A percentile compares a stretch with the other conserved stretches of the same genome.
Conservation (phyloP, 768 basidiomycete genomes). For the Mycena galericulata region DNA sequence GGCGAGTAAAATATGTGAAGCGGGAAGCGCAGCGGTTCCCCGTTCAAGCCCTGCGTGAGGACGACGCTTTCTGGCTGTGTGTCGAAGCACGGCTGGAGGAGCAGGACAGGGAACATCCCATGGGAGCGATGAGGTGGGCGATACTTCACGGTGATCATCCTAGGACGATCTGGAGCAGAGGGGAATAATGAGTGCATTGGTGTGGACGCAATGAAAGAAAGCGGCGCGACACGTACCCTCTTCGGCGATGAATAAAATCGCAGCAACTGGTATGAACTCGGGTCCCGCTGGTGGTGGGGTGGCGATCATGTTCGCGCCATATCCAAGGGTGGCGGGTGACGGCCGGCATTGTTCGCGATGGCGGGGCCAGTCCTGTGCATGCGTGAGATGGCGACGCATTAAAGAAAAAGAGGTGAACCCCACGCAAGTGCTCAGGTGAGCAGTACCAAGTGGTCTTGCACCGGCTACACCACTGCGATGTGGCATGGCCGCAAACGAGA, state of each 20-base stretch:
- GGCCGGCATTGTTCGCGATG: constrained; percentile 81
- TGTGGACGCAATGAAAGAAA: background rate
- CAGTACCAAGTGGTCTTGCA: constrained; percentile 89
- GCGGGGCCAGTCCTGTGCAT: constrained; percentile 79
- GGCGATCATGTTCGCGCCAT: constrained; percentile 73
- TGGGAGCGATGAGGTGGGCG: constrained; percentile 77
- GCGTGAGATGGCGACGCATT: constrained; percentile 17
- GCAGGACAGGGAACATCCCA: constrained; percentile 78
- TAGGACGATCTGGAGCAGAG: constrained; percentile 78
- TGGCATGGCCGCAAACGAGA: constrained; percentile 75
- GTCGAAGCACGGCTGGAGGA: constrained; percentile 73
- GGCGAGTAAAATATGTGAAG: constrained; percentile 87
- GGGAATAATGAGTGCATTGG: constrained; percentile 6
- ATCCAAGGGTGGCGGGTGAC: constrained; percentile 47
- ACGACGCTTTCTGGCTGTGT: constrained; percentile 73
- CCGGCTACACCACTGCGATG: constrained; percentile 90
- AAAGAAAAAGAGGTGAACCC: constrained; percentile 55
- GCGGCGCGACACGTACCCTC: constrained; percentile 64
- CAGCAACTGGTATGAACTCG: constrained; percentile 74
- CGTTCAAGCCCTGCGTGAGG: constrained; percentile 85
- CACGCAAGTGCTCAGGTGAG: constrained; percentile 78
- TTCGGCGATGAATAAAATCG: constrained; percentile 80
- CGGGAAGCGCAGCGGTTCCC: constrained; percentile 85
- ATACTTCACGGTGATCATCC: constrained; percentile 77
- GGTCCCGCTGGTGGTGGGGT: constrained; percentile 81